Base-by-base conservation (phyloP, 441 rosid genomes). In the Pelargonium australe region DNA sequence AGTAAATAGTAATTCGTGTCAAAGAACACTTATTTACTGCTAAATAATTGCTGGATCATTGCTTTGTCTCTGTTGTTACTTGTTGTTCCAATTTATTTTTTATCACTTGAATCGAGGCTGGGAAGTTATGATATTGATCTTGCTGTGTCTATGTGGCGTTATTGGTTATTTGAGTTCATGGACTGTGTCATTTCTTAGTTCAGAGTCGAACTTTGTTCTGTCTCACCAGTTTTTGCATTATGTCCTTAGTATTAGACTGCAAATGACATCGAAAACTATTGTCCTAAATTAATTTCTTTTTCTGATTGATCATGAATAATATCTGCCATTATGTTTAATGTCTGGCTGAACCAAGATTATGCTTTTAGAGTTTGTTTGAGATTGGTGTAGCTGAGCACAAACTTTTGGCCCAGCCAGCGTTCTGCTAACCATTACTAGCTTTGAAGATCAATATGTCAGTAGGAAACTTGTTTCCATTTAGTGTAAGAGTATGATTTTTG, bases 1-100 rank as follows among this genome's bases (percentile, higher is more conserved):
- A 80, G 86, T 53, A 53, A 16, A 17, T 53, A 80, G 86, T 53
- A 53, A 16, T 19, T 53, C 60, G 11, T 53, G 17, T 19, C 60
- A 14, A 7, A 53, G 6, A 53, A n/a, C 20, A 16, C 14, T 53
- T 53, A 31, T 31, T 31, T 31, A 31, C 34, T 31, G 34, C 34
- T 31, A 31, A 31, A 31, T 31, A 31, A 31, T 31, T 31, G 34
- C 34, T 31, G 34, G 2, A 31, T 31, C 34, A 31, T 31, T 31
- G 34, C 4, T 31, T 31, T 2, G 34, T 31, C 34, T 3, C 4
- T 25, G 34, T 3, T 31, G 4, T 31, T 31, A 31, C 34, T 31
- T 31, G 34, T 31, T 31, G 34, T 31, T 31, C 34, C 4, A 31
- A 31, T 31, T 31, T 31, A 31, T 2, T 31, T 1, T 31, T 2